These are phyloP conservation scores for Polygonum aviculare DNA, from an alignment of 148 eudicot genomes.

Conservation along the genomic window DNA sequence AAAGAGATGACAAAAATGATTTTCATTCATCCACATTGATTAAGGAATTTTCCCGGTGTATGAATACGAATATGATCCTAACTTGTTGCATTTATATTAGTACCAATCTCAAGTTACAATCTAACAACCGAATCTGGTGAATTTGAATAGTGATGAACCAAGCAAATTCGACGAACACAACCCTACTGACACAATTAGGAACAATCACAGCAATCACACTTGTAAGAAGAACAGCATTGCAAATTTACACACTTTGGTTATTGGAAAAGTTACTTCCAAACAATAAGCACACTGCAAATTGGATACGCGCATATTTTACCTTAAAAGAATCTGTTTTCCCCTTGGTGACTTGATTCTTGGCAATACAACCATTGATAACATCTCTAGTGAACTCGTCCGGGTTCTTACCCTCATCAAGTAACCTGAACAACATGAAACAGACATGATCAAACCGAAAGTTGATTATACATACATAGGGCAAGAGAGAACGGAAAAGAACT, in stretches of 20 bases:
- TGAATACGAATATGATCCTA: too few relatives aligned
- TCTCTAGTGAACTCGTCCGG: constrained; percentile 76
- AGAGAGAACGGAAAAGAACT: not conserved
- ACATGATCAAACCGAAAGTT: not conserved
- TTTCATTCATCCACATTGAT: not conserved
- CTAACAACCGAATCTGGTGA: too few relatives aligned
- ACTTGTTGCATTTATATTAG: too few relatives aligned
- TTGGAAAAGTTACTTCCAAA: too few relatives aligned
- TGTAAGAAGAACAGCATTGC: not conserved
- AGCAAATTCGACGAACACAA: not conserved
- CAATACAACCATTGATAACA: constrained; percentile 62
- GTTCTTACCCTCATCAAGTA: constrained; percentile 81
- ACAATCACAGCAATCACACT: not conserved
- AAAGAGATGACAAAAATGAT: not conserved
- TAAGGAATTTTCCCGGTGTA: not conserved
- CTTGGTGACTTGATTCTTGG: constrained; percentile 64
- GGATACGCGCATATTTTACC: constrained; percentile 22
- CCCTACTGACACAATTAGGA: not conserved
- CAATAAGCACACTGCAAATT: too few relatives aligned
- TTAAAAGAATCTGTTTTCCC: constrained; percentile 81
- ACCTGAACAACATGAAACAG: constrained; percentile 20
- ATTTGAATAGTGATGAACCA: not conserved
- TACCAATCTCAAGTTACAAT: too few relatives aligned
- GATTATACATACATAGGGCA: not conserved
- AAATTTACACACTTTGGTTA: too few relatives aligned